Evolutionary conservation across 2,329 filamentous ascomycete species (phyloP).

Genomic region (Plectosphaerella plurivora): DNA sequence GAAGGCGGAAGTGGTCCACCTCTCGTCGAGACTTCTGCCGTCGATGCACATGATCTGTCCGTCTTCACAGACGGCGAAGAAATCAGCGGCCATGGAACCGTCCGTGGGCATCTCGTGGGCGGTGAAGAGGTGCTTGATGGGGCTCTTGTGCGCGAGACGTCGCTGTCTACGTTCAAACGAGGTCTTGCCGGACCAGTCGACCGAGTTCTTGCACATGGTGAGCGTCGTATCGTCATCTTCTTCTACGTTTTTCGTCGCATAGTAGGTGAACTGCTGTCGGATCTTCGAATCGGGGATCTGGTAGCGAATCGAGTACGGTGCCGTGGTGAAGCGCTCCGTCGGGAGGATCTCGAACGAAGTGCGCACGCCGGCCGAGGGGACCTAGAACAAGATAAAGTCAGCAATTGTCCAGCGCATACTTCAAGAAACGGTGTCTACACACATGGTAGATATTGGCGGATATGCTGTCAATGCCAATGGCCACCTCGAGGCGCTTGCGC

Average conservation of each 20-base stretch:
- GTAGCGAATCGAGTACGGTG: slow-evolving; percentile 54
- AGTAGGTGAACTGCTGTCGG: slow-evolving; percentile 56
- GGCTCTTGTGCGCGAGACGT: slow-evolving; percentile 20
- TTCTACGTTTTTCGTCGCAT: slow-evolving; percentile 38
- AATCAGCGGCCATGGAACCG: slow-evolving; percentile 15
- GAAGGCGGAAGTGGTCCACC: slow-evolving; percentile 40
- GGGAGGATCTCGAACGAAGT: slow-evolving; percentile 65
- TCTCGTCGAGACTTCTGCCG: slow-evolving; percentile 45
- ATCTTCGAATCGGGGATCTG: slow-evolving; percentile 42
- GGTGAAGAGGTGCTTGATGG: slow-evolving; percentile 39
- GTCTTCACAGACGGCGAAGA: slow-evolving; percentile 56
- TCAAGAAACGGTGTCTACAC: slow-evolving; percentile 17
- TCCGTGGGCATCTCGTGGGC: slow-evolving; percentile 15
- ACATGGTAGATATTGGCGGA: slow-evolving; percentile 64
- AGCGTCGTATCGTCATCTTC: slow-evolving; percentile 37
- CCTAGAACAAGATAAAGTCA: slow-evolving; percentile 31
- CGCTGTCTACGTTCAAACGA: slow-evolving; percentile 12
- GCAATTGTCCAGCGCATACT: slow-evolving; percentile 1
- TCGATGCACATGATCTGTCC: slow-evolving; percentile 59
- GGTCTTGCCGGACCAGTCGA: slow-evolving; percentile 28
- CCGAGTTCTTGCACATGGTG: slow-evolving; percentile 55
- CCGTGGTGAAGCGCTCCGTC: slow-evolving; percentile 59
- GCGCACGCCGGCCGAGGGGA: slow-evolving; percentile 56
- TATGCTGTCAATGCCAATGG: slow-evolving; percentile 61
- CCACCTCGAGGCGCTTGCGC: slow-evolving; percentile 59